phyloP scores from a whole-genome alignment of 2,329 filamentous ascomycete species.

The Pseudocercospora fuligena region DNA sequence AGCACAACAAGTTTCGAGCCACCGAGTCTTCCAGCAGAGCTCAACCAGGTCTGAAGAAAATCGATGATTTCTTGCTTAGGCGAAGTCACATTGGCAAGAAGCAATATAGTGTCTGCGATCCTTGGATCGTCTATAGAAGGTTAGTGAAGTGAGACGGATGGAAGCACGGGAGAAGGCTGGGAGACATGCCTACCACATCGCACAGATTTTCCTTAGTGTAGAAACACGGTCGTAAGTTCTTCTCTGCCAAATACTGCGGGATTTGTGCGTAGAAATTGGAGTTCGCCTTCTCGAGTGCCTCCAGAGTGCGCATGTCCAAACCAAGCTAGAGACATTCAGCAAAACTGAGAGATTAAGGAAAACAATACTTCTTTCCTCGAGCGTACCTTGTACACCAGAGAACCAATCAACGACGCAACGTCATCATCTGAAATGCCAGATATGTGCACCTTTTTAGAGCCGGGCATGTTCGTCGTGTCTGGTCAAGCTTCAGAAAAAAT shows the following conservation, averaged over 20 bases:
- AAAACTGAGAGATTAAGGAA: background rate
- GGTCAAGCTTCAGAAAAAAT: background rate
- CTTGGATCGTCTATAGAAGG: constrained; percentile 6
- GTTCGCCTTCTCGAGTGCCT: constrained; percentile 2
- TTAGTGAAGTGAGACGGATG: background rate
- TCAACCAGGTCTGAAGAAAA: constrained; percentile 6
- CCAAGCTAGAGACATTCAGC: constrained; percentile 8
- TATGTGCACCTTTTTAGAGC: constrained; percentile 10
- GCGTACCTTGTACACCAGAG: constrained; percentile 9
- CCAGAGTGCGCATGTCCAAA: constrained; percentile 9
- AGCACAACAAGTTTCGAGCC: constrained; percentile 7
- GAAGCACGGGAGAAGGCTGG: background rate
- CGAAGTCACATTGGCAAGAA: constrained; percentile 1
- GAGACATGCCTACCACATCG: constrained; percentile 6
- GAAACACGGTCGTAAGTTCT: constrained; percentile 2
- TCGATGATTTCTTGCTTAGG: constrained; percentile 5
- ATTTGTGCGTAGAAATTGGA: constrained; percentile 1
- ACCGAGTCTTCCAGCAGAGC: background rate
- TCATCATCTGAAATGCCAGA: background rate
- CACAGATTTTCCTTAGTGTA: constrained; percentile 9
- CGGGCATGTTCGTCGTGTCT: constrained; percentile 1
- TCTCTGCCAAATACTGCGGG: background rate
- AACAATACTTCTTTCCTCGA: too few relatives aligned
- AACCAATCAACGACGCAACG: constrained; percentile 7
- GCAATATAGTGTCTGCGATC: constrained; percentile 4